These are phyloP conservation scores for Phlebiopsis gigantea DNA, from an alignment of 768 basidiomycete genomes.

Conservation along the genomic window DNA sequence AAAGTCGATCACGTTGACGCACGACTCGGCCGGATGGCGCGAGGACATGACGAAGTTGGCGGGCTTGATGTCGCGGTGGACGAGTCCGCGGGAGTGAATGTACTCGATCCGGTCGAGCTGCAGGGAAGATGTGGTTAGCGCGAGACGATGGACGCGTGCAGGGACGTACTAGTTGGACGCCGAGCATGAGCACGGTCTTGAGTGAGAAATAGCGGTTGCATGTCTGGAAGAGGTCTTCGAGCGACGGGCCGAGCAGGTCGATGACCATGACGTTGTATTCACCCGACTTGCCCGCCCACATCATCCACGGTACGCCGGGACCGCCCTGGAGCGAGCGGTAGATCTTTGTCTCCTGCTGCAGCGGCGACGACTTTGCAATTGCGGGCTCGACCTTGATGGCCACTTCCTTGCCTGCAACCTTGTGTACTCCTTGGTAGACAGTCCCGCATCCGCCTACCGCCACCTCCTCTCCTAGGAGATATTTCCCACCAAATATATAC, in stretches of 20 bases:
- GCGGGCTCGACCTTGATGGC: conserved; percentile 81
- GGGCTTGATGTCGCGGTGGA: conserved; percentile 97
- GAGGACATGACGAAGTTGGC: conserved; percentile 98
- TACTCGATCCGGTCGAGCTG: conserved; percentile 95
- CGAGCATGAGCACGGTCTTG: conserved; percentile 90
- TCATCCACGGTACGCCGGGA: conserved; percentile 85
- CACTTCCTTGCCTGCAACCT: conserved; percentile 76
- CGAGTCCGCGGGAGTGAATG: conserved; percentile 90
- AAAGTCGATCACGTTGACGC: conserved; percentile 92
- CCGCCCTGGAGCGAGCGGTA: conserved; percentile 90
- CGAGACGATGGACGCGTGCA: not conserved
- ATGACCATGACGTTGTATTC: conserved; percentile 98
- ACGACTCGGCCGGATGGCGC: conserved; percentile 48
- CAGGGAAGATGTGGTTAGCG: conserved; percentile 10
- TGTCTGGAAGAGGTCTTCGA: conserved; percentile 84
- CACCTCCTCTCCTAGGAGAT: conserved; percentile 74
- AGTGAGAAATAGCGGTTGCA: conserved; percentile 90
- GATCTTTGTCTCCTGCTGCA: conserved; percentile 86
- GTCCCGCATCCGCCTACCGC: conserved; percentile 79
- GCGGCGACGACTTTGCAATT: conserved; percentile 42
- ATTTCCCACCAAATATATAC: conserved; percentile 65
- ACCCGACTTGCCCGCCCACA: conserved; percentile 87
- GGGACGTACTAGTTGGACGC: conserved; percentile 83
- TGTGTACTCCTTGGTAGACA: conserved; percentile 75
- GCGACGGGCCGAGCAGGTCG: conserved; percentile 87